Evolutionary conservation across 345 rosid genomes (phyloP).

Genomic region (Rubroshorea leprosula): DNA sequence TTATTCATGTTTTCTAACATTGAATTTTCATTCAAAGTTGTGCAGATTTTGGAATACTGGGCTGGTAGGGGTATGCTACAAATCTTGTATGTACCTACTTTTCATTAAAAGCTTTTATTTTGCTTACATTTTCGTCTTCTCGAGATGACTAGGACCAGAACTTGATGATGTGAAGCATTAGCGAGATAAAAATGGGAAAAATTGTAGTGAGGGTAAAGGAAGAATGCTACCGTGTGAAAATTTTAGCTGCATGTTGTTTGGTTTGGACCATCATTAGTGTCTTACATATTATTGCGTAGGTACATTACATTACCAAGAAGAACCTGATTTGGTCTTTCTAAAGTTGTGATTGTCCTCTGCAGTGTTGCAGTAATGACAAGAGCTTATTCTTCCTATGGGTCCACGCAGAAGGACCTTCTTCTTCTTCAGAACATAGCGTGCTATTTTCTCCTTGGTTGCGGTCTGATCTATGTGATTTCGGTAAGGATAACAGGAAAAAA

Average conservation of each 20-base stretch:
- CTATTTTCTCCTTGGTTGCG: conserved; percentile 88
- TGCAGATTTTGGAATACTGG: conserved; percentile 88
- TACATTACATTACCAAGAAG: neutral
- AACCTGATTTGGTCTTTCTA: neutral
- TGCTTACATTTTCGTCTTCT: no score
- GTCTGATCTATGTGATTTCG: conserved; percentile 59
- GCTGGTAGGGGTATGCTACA: conserved; percentile 98
- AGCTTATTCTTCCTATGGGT: conserved; percentile 70
- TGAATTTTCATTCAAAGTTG: neutral
- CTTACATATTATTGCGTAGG: neutral
- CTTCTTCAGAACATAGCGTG: conserved; percentile 79
- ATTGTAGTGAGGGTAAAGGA: neutral
- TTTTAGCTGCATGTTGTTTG: neutral
- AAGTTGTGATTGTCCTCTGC: conserved; percentile 18
- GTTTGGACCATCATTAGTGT: neutral
- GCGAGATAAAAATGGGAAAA: neutral
- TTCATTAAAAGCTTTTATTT: conserved; percentile 14
- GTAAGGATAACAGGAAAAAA: conserved; percentile 35
- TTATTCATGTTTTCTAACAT: neutral
- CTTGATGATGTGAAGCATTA: neutral
- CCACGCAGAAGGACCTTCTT: conserved; percentile 40
- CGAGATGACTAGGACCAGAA: no score
- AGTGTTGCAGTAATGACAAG: conserved; percentile 98
- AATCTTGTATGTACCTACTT: conserved; percentile 68
- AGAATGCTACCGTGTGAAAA: neutral